Conservation (phyloP, 371 early-diverging fungal genomes). For the Phascolomyces articulosus region DNA sequence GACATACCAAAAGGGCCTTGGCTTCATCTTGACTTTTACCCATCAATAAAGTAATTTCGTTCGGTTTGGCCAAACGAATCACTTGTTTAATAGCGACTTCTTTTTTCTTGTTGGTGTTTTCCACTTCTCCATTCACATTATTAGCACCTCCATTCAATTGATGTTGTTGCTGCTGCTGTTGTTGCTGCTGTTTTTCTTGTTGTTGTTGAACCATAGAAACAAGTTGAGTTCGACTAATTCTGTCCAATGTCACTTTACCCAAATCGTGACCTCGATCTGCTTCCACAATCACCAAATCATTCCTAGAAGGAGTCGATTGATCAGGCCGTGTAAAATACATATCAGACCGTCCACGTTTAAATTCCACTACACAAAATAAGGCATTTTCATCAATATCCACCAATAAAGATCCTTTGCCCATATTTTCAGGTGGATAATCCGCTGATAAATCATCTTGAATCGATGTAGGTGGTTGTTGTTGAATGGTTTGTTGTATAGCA, state of each 20-base stretch:
- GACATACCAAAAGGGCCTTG: slow-evolving; percentile 89
- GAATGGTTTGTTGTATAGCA: background rate
- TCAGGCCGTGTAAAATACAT: slow-evolving; percentile 68
- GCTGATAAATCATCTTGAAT: slow-evolving; percentile 11
- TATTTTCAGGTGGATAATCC: slow-evolving; percentile 28
- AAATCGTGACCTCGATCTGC: slow-evolving; percentile 97
- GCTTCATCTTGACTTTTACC: slow-evolving; percentile 89
- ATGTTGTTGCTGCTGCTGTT: slow-evolving; percentile 50
- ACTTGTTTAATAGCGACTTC: slow-evolving; percentile 61
- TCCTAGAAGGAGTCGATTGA: slow-evolving; percentile 22
- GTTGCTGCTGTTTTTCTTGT: slow-evolving; percentile 14
- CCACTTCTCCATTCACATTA: slow-evolving; percentile 22
- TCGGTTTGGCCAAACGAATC: slow-evolving; percentile 77
- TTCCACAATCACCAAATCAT: slow-evolving; percentile 92
- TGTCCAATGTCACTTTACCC: slow-evolving; percentile 91
- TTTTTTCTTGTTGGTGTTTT: slow-evolving; percentile 36
- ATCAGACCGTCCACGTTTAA: slow-evolving; percentile 89
- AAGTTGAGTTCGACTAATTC: slow-evolving; percentile 91
- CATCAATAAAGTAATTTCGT: slow-evolving; percentile 79
- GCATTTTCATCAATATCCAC: slow-evolving; percentile 54
- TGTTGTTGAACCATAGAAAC: slow-evolving; percentile 88
- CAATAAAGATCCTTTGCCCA: slow-evolving; percentile 60
- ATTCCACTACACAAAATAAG: slow-evolving; percentile 81
- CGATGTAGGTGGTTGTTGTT: slow-evolving; percentile 1
- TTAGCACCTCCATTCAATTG: slow-evolving; percentile 52